Conservation (phyloP, 2,329 filamentous ascomycete genomes). For the Thelonectria rubi region DNA sequence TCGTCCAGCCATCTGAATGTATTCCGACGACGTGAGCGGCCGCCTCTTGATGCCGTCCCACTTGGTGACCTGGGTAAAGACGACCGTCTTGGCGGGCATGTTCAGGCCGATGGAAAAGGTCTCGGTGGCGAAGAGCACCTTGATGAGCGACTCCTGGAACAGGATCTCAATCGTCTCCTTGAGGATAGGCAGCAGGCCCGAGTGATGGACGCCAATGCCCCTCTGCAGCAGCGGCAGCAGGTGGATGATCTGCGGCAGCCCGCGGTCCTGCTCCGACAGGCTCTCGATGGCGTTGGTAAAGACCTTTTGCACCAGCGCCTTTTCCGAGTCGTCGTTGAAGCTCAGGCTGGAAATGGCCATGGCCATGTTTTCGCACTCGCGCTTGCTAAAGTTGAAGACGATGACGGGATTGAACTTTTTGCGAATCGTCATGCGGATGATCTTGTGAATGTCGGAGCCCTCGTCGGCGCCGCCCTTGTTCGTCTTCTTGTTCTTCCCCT, state of each 20-base stretch:
- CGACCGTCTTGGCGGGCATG: constrained; percentile 98
- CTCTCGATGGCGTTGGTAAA: constrained; percentile 94
- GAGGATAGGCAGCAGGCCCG: constrained; percentile 90
- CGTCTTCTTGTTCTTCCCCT: constrained; percentile 89
- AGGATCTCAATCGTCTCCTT: constrained; percentile 99
- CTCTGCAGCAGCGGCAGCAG: constrained; percentile 87
- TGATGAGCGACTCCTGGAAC: constrained; percentile 97
- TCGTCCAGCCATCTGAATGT: constrained; percentile 98
- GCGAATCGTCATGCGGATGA: constrained; percentile 98
- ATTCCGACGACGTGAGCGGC: constrained; percentile 93
- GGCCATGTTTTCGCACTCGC: constrained; percentile 92
- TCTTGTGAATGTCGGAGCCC: constrained; percentile 91
- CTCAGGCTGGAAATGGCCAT: constrained; percentile 85
- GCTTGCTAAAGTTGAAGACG: constrained; percentile 99
- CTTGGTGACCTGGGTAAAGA: constrained; percentile 97
- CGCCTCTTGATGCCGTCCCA: constrained; percentile 85
- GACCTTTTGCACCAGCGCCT: constrained; percentile 91
- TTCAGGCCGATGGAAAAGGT: constrained; percentile 99
- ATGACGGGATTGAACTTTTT: constrained; percentile 98
- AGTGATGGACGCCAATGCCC: constrained; percentile 97
- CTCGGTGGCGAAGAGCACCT: constrained; percentile 96
- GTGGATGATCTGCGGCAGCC: constrained; percentile 88
- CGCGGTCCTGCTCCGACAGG: constrained; percentile 89
- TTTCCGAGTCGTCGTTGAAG: constrained; percentile 97
- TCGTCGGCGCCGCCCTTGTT: constrained; percentile 85